Evolutionary conservation across 345 rosid genomes (phyloP), one percentile per base, ranked within the genome.

Genomic region (Microcos paniculata): DNA sequence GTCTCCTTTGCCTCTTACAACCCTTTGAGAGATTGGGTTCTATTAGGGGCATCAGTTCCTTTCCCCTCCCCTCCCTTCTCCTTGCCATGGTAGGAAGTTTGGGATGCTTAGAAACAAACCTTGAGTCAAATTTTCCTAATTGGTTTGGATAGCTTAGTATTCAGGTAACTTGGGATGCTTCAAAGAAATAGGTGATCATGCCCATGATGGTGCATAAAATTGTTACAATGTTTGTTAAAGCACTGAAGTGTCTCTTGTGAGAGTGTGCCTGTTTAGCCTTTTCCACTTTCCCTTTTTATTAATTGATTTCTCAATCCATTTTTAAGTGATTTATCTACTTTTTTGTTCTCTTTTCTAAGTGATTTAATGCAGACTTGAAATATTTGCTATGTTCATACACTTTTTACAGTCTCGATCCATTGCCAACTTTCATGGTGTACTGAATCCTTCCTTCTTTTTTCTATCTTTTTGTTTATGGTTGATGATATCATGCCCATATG

Each of bases 401-500:
- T 24, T 67, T 65, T 24, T 23, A 43, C 33, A 23, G 45, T 66
- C 71, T 67, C 45, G 53, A 66, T 45, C 55, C 43, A 43, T 45
- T 66, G 52, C 21, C 21, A 43, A 66, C 23, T 66, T 24, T 66
- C 71, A 15, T 45, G 15, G 33, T 45, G 55, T 66, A 24, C 55
- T 66, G n/a, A n/a, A n/a, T n/a, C n/a, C 35, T 1, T 45, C 23
- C 21, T 7, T 66, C 24, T 66, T 31, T 64, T 5, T 62, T 35
- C 26, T 53, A 31, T 62, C 23, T 73, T 61, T 71, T 69, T 74
- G 33, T 40, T 6, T 42, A 21, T 76, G 77, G 68, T 80, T 23
- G 49, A 58, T 77, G 68, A 79, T 59, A 48, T 42, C 43, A 57
- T 77, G 53, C 45, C 52, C 82, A 73, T 52, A 72, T 82, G 78